Percentiles rank a stretch among this genome's conserved stretches.
Conservation (phyloP, 2,329 filamentous ascomycete species). For the Cladosporium austrohemisphaericum region DNA sequence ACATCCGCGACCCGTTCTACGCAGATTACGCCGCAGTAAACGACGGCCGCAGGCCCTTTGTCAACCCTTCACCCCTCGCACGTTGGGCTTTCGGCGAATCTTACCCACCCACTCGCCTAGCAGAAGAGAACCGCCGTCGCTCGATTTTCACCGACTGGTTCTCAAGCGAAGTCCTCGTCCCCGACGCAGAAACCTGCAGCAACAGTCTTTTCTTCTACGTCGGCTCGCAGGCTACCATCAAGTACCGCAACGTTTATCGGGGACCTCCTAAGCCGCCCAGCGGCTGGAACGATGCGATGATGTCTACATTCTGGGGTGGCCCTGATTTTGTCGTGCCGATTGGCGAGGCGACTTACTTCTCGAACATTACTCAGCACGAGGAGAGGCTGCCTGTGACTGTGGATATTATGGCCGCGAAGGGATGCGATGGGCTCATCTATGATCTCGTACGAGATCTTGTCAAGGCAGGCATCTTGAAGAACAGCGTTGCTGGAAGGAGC, state of each 20-base stretch:
- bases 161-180: slow-evolving; percentile 43
- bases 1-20: slow-evolving; percentile 49
- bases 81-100: slow-evolving; percentile 48
- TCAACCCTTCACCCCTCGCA: slow-evolving; percentile 47
- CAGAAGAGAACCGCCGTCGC: slow-evolving; percentile 48
- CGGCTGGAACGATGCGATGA: slow-evolving; percentile 47
- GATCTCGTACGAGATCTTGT: slow-evolving; percentile 52
- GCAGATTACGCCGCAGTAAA: slow-evolving; percentile 47
- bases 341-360: slow-evolving; percentile 43
- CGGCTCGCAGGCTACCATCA: slow-evolving; percentile 38
- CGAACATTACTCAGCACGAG: slow-evolving; percentile 45
- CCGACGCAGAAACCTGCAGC: slow-evolving; percentile 45
- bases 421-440: slow-evolving; percentile 59
- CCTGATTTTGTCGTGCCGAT: slow-evolving; percentile 47
- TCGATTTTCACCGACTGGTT: slow-evolving; percentile 50
- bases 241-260: slow-evolving; percentile 45
- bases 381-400: slow-evolving; percentile 57
- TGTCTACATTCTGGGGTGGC: slow-evolving; percentile 47
- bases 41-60: slow-evolving; percentile 45
- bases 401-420: slow-evolving; percentile 55
- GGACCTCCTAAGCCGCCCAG: slow-evolving; percentile 46
- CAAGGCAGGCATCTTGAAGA: slow-evolving; percentile 46
- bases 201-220: slow-evolving; percentile 50
- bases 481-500: slow-evolving; percentile 44
- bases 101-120: slow-evolving; percentile 35